Conservation (phyloP, 1,284 basidiomycete species). For the Moesziomyces parantarcticus region DNA sequence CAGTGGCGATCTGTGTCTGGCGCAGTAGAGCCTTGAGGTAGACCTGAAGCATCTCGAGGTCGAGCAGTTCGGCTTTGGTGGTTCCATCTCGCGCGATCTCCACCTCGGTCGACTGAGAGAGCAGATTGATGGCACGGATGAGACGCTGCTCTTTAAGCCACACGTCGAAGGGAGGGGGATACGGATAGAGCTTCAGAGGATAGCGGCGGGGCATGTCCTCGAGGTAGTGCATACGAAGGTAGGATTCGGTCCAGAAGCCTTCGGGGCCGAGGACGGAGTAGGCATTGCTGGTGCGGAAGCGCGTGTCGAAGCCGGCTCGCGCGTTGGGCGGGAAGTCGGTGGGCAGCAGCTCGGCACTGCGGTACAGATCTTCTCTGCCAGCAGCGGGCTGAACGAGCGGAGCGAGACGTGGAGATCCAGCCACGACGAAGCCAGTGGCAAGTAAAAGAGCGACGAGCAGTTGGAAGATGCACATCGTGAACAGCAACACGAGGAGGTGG, state of each 20-base stretch:
- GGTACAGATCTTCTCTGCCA: constrained; percentile 20
- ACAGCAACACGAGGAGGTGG: too few species aligned
- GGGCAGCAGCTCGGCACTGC: constrained; percentile 12
- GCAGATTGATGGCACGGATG: constrained; percentile 21
- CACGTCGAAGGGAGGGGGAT: constrained; percentile 14
- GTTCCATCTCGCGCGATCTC: not conserved
- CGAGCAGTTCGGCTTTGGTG: not conserved
- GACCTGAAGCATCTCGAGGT: constrained; percentile 15
- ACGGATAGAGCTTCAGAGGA: constrained; percentile 6
- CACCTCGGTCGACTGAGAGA: not conserved
- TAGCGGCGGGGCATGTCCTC: constrained; percentile 10
- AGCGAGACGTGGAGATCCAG: not conserved
- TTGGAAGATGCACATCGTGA: not conserved
- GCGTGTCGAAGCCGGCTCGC: constrained; percentile 1
- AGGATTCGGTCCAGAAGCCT: constrained; percentile 25
- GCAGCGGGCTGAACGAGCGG: constrained; percentile 10
- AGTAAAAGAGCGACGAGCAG: not conserved
- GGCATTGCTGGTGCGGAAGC: not conserved
- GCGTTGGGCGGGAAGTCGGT: constrained; percentile 16
- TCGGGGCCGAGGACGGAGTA: constrained; percentile 12
- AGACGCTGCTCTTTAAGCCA: constrained; percentile 40
- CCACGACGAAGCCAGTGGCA: not conserved
- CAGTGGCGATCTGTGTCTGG: constrained; percentile 9
- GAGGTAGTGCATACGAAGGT: constrained; percentile 14
- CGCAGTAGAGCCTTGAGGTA: constrained; percentile 11